Evolutionary conservation across 352 stramenopile genomes (phyloP).

Genomic region (Blastocystis hominis): DNA sequence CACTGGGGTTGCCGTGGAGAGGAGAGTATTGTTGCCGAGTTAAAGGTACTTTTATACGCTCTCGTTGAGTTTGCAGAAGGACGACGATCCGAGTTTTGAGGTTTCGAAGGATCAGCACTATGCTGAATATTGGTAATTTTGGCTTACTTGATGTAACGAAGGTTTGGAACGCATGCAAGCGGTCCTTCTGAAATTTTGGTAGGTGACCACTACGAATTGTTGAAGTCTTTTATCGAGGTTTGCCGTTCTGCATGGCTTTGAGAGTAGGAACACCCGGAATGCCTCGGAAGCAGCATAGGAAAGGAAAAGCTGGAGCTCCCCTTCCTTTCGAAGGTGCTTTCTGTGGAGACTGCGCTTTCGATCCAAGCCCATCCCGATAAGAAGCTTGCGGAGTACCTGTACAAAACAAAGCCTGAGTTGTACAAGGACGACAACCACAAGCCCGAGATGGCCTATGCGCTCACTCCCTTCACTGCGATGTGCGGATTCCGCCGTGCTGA

Average conservation of each 20-base stretch:
- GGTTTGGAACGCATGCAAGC: slow-evolving; percentile 85
- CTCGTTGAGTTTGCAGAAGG: slow-evolving; percentile 59
- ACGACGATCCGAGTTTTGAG: slow-evolving; percentile 61
- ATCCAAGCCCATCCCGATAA: slow-evolving; percentile 84
- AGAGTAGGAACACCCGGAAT: slow-evolving; percentile 62
- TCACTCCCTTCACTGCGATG: slow-evolving; percentile 89
- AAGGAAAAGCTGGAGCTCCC: slow-evolving; percentile 72
- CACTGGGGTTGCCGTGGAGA: slow-evolving; percentile 77
- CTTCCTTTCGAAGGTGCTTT: slow-evolving; percentile 96
- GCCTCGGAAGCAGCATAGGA: slow-evolving; percentile 60
- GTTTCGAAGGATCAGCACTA: slow-evolving; percentile 65
- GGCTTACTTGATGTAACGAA: slow-evolving; percentile 60
- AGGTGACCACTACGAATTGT: slow-evolving; percentile 63
- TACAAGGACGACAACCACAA: slow-evolving; percentile 99
- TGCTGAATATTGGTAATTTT: slow-evolving; percentile 76
- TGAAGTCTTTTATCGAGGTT: slow-evolving; percentile 71
- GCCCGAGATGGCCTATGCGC: slow-evolving; percentile 94
- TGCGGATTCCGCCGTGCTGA: slow-evolving; percentile 84
- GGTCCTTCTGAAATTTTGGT: slow-evolving; percentile 73
- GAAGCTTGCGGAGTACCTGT: slow-evolving; percentile 70
- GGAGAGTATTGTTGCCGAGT: background rate
- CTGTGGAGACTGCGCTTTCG: slow-evolving; percentile 86
- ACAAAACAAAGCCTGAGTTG: slow-evolving; percentile 74
- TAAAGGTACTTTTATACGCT: background rate
- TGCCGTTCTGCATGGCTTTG: background rate